Base-by-base conservation (phyloP, 2,329 filamentous ascomycete genomes). In the Nothophaeocryptopus gaeumannii region DNA sequence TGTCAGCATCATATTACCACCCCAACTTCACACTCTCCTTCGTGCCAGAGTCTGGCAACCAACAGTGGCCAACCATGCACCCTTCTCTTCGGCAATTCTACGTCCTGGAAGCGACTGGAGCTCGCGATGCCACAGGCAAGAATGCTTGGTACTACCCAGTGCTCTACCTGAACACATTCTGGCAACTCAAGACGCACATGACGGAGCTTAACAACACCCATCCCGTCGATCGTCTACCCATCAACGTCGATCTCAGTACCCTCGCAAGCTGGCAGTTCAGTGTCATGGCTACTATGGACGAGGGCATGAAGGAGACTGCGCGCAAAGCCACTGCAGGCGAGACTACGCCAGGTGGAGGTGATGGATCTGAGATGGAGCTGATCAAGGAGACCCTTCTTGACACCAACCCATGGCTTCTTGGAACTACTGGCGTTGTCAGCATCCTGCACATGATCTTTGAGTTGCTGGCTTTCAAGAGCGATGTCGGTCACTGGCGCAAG, bases 401-500 rank as follows among this genome's bases (percentile, higher is more conserved):
- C 73, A 96, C 90, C 26, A 97, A 97, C 71, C 86, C 89, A 32
- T 95, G 90, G 67, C 83, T 99, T 29, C 82, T 99, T 34, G 85
- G 80, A 20, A 85, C 95, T 30, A 99, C 93, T 1, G 83, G 83
- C 20, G 70, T 95, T 8, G 93, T 95, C 61, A 91, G 84, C 57
- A 80, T 99, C 50, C 78, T 93, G 34, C 93, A 99, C 73, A 90
- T 96, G 80, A 77, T 99, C 60, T 92, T 99, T 57, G 93, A 99
- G 72, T 91, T 88, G 65, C 81, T 99, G 31, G 93, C 93, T 1
- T 99, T 99, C 76, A 96, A 95, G 65, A 96, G 87, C 67, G 93
- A 99, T 68, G 96, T 99, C 68, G 78, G 90, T 41, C 93, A 99
- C 73, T 99, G 93, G 83, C 89, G 91, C 67, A 96, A 97, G 78